Evolutionary conservation across 2,329 filamentous ascomycete species (phyloP), one percentile per base, ranked within the genome.

Genomic region (Alternaria sp.): DNA sequence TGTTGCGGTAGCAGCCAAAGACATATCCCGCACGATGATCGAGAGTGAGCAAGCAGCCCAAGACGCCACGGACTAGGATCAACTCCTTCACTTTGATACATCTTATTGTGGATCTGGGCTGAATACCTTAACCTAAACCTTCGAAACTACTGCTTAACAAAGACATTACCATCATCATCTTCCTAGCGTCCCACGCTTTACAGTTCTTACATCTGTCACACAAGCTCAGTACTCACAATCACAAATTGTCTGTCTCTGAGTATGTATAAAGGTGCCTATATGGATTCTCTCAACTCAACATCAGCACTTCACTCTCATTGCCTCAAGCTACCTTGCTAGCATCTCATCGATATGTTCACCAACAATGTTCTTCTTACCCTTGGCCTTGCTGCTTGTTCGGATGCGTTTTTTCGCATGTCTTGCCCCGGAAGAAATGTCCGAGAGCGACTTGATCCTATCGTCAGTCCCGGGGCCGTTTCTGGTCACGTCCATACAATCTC

Each of bases 401-500:
- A 68, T 4, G 71, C 70, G 20, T 76, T 71, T 59, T 76, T 76
- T 54, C 68, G 66, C 54, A 70, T 75, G 67, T 67, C 67, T 16
- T 75, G 73, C 50, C 70, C 67, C 32, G 68, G 69, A 20, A 64
- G 71, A n/a, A 49, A 74, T 38, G 69, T 67, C n/a, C 58, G 69
- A n/a, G 70, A 87, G 72, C 86, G 85, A 44, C 77, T 86, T 44
- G 91, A 94, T 69, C 91, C 91, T 57, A 89, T 93, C 65, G 82
- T 93, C 63, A 83, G 74, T 60, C 89, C 90, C 14, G 90, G 90
- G 20, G 61, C 68, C 11, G 73, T 85, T 14, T 84, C 88, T 3
- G 73, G 78, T 48, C 91, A 94, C 77, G 85, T 90, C 27, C 92
- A 94, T 81, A 87, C 85, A 54, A 85, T 93, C 67, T 86, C 90